These are phyloP conservation scores for Apiosordaria backusii DNA, from an alignment of 495 filamentous ascomycete species.

Conservation along the genomic window DNA sequence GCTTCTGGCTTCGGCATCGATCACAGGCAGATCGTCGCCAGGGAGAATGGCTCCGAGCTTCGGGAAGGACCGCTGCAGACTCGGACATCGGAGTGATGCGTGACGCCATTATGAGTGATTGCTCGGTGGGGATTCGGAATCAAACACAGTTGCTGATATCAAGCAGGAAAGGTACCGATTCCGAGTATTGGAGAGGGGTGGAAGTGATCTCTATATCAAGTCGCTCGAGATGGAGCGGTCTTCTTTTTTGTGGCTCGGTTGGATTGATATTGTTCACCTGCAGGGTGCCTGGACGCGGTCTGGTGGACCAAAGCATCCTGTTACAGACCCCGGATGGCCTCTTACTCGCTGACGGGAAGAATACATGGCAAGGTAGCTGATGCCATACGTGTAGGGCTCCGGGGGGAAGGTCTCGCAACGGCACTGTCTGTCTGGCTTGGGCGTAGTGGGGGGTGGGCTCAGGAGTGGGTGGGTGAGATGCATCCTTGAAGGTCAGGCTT, in stretches of 20 bases:
- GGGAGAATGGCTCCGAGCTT: constrained; percentile 11
- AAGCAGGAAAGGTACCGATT: background rate
- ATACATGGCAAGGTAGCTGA: background rate
- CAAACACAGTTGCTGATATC: background rate
- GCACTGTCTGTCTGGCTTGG: constrained; percentile 2
- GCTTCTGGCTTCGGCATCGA: constrained; percentile 10
- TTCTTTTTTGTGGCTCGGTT: background rate
- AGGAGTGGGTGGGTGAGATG: background rate
- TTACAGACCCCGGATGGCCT: constrained; percentile 3
- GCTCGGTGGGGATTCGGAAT: background rate
- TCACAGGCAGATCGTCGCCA: constrained; percentile 8
- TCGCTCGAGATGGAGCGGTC: background rate
- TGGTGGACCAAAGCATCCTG: constrained; percentile 1
- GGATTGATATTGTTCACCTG: background rate
- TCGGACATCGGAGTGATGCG: constrained; percentile 1
- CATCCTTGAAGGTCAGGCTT: background rate
- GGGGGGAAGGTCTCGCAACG: background rate
- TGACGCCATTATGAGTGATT: constrained; percentile 1
- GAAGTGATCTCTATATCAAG: constrained; percentile 1
- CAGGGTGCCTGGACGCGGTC: background rate
- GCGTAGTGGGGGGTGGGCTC: background rate
- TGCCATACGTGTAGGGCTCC: background rate
- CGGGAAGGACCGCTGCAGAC: constrained; percentile 4
- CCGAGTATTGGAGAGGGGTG: background rate
- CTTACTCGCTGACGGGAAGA: background rate